These are phyloP conservation scores for Solanum gracilifrons DNA, from an alignment of 257 asterid species.

Conservation along the genomic window DNA sequence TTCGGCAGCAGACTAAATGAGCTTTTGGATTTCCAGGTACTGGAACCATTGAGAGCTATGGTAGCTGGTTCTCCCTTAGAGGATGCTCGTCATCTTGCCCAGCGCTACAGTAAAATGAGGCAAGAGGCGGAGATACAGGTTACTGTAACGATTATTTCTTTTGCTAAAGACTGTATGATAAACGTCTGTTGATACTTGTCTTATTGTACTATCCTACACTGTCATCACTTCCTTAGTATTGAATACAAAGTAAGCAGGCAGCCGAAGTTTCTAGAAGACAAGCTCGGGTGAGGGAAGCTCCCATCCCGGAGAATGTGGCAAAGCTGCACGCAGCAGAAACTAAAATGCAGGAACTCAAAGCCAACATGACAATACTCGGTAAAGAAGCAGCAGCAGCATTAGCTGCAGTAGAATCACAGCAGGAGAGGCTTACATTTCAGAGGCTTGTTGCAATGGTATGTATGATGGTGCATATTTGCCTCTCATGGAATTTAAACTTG, in stretches of 20 bases:
- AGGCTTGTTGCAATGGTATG: conserved; percentile 88
- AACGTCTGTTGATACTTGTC: background rate
- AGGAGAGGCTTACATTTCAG: conserved; percentile 92
- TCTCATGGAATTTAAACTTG: background rate
- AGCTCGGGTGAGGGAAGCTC: conserved; percentile 92
- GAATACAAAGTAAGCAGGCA: conserved; percentile 46
- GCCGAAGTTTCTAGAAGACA: conserved; percentile 87
- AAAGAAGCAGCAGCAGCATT: conserved; percentile 94
- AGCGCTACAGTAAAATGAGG: conserved; percentile 91
- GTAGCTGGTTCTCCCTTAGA: conserved; percentile 71
- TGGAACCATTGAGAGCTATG: conserved; percentile 95
- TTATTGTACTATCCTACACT: background rate
- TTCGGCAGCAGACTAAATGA: background rate
- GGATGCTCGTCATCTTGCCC: conserved; percentile 99
- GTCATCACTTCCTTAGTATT: background rate
- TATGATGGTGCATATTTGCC: background rate
- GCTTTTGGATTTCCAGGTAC: conserved; percentile 37
- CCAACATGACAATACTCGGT: conserved; percentile 94
- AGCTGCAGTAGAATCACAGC: conserved; percentile 93
- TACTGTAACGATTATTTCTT: conserved; percentile 1
- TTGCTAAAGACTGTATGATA: background rate
- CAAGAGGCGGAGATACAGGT: conserved; percentile 98
- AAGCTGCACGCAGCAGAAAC: conserved; percentile 86
- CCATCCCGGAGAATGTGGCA: conserved; percentile 86
- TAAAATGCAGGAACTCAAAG: conserved; percentile 86